Evolutionary conservation across 768 basidiomycete species (phyloP).

Genomic region (Kondoa subrosea): DNA sequence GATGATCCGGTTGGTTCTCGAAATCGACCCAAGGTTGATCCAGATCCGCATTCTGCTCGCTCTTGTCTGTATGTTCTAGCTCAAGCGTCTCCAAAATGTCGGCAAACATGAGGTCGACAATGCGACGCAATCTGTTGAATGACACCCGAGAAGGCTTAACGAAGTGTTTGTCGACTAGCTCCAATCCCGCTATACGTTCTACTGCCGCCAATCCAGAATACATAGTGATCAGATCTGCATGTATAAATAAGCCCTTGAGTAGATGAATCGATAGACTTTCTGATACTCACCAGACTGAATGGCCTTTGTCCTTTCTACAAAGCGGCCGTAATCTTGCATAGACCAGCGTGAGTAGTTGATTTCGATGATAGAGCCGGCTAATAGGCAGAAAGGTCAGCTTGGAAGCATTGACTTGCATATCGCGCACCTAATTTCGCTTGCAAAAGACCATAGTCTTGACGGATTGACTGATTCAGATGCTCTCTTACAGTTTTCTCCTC

Average conservation of each 20-base stretch:
- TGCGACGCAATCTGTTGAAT: slow-evolving; percentile 5
- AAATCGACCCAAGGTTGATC: background rate
- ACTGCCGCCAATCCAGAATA: slow-evolving; percentile 7
- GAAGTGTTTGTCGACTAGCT: slow-evolving; percentile 7
- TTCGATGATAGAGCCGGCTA: slow-evolving; percentile 27
- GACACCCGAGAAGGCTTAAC: background rate
- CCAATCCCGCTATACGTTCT: background rate
- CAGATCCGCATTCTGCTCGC: background rate
- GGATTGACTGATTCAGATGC: slow-evolving; percentile 25
- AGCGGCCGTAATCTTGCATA: slow-evolving; percentile 22
- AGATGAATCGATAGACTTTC: background rate
- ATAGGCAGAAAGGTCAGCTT: slow-evolving; percentile 25
- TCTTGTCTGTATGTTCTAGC: slow-evolving; percentile 4
- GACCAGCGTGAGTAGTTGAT: slow-evolving; percentile 30
- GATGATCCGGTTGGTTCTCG: background rate
- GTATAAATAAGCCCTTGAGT: background rate
- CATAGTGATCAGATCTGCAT: slow-evolving; percentile 14
- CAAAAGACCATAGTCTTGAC: slow-evolving; percentile 31
- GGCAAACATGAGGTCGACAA: slow-evolving; percentile 10
- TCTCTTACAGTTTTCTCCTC: slow-evolving; percentile 29
- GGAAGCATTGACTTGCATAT: background rate
- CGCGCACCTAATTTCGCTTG: slow-evolving; percentile 26
- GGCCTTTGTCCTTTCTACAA: slow-evolving; percentile 10
- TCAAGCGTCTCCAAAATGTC: slow-evolving; percentile 14
- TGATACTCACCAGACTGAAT: slow-evolving; percentile 16